These are phyloP conservation scores for Eucalyptus viminalis DNA, from an alignment of 345 rosid species.

Conservation along the genomic window DNA sequence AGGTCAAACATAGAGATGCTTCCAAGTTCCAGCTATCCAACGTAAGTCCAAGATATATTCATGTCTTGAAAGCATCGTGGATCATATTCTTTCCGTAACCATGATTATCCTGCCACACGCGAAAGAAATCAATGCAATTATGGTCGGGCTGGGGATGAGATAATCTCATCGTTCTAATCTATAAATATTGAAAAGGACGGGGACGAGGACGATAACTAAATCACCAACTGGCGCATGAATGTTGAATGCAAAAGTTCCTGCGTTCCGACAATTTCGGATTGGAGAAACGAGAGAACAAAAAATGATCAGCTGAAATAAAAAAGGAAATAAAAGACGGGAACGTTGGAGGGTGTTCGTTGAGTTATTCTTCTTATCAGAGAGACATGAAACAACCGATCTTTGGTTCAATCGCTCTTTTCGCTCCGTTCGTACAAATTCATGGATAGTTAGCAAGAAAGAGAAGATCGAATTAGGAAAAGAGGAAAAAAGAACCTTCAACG, in stretches of 20 bases:
- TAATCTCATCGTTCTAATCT: background rate
- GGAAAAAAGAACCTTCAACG: background rate
- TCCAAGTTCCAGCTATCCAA: background rate
- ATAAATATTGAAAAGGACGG: background rate
- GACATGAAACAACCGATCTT: slow-evolving; percentile 1
- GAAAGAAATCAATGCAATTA: background rate
- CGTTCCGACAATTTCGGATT: background rate
- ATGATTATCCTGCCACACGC: background rate
- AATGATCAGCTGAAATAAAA: background rate
- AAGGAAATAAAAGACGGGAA: background rate
- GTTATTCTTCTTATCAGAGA: background rate
- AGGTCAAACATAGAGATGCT: background rate
- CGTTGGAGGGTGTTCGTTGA: background rate
- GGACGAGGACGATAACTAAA: background rate
- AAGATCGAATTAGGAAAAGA: background rate
- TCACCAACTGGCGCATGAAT: background rate
- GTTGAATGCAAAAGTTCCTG: background rate
- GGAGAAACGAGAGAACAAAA: background rate
- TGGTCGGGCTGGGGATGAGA: background rate
- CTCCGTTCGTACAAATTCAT: background rate
- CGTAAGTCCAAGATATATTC: background rate
- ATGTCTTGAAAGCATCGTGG: background rate
- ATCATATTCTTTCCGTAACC: background rate
- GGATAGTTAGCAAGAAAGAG: background rate
- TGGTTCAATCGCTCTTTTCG: slow-evolving; percentile 19